A percentile compares a stretch with the other conserved stretches of the same genome.
Conservation (phyloP, 1,139 yeast species). For the Suhomyces atakaporum region DNA sequence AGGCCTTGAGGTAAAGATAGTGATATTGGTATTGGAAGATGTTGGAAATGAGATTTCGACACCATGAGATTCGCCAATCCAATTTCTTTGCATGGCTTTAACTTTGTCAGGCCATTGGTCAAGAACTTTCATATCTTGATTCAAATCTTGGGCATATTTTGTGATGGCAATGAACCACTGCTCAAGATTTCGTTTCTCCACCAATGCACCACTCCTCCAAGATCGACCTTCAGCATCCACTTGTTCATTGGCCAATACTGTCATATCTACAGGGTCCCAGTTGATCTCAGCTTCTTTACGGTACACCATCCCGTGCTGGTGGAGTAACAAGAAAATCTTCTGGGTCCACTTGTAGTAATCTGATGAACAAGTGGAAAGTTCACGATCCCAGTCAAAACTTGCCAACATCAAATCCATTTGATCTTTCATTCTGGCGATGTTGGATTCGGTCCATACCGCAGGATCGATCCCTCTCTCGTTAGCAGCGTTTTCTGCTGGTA, state of each 20-base stretch:
- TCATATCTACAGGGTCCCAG: slow-evolving; percentile 96
- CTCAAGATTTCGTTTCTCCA: slow-evolving; percentile 73
- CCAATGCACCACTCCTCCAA: slow-evolving; percentile 96
- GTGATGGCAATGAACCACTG: slow-evolving; percentile 97
- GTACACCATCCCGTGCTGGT: slow-evolving; percentile 79
- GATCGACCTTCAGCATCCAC: slow-evolving; percentile 88
- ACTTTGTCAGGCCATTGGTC: slow-evolving; percentile 87
- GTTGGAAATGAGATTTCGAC: slow-evolving; percentile 58
- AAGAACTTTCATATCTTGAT: slow-evolving; percentile 60
- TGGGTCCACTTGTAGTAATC: slow-evolving; percentile 94
- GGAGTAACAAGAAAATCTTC: slow-evolving; percentile 70
- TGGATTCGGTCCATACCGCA: slow-evolving; percentile 74
- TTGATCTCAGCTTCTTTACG: slow-evolving; percentile 85
- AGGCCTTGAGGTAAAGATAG: slow-evolving; percentile 82
- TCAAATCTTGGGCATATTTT: slow-evolving; percentile 66
- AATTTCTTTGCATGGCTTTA: slow-evolving; percentile 83
- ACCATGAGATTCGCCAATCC: slow-evolving; percentile 94
- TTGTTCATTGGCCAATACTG: slow-evolving; percentile 95
- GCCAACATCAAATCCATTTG: slow-evolving; percentile 80
- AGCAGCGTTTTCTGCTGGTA: slow-evolving; percentile 98
- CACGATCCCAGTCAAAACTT: slow-evolving; percentile 93
- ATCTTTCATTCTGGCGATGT: slow-evolving; percentile 78
- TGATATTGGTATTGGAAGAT: slow-evolving; percentile 25
- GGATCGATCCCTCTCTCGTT: slow-evolving; percentile 82
- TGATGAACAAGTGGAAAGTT: slow-evolving; percentile 82